These are phyloP conservation scores for Alternaria panax DNA, from an alignment of 2,329 filamentous ascomycete species.

Conservation along the genomic window DNA sequence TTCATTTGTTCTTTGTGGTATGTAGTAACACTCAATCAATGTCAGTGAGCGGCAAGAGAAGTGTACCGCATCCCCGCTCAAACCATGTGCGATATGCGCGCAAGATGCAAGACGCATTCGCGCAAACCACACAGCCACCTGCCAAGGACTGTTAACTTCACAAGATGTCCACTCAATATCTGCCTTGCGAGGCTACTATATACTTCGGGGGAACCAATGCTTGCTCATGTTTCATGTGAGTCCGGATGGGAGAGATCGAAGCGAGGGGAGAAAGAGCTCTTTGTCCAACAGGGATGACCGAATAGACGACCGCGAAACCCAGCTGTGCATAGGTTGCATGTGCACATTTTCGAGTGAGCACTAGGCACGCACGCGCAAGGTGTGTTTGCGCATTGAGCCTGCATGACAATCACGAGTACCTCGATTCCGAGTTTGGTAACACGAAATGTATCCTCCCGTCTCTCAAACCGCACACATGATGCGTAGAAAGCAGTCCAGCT, in stretches of 20 bases:
- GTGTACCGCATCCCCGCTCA: background rate
- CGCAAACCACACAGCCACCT: background rate
- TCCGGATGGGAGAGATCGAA: background rate
- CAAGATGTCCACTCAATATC: background rate
- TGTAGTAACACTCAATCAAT: constrained; percentile 34
- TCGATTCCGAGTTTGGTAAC: constrained; percentile 5
- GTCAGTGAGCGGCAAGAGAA: constrained; percentile 10
- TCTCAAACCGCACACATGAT: constrained; percentile 1
- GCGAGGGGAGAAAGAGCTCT: background rate
- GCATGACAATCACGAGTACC: constrained; percentile 4
- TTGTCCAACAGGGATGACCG: background rate
- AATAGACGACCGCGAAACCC: background rate
- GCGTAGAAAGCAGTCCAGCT: background rate
- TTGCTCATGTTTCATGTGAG: background rate
- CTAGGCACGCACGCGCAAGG: background rate
- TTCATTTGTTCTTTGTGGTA: constrained; percentile 32
- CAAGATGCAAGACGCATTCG: background rate
- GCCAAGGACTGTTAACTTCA: background rate
- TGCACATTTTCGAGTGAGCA: background rate
- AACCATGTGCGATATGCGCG: background rate
- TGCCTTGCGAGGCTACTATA: background rate
- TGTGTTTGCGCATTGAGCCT: constrained; percentile 13
- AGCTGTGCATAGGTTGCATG: background rate
- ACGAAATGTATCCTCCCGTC: constrained; percentile 6
- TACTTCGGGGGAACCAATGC: background rate